phyloP scores from a whole-genome alignment of 495 filamentous ascomycete species.

The Oidiodendron maius region DNA sequence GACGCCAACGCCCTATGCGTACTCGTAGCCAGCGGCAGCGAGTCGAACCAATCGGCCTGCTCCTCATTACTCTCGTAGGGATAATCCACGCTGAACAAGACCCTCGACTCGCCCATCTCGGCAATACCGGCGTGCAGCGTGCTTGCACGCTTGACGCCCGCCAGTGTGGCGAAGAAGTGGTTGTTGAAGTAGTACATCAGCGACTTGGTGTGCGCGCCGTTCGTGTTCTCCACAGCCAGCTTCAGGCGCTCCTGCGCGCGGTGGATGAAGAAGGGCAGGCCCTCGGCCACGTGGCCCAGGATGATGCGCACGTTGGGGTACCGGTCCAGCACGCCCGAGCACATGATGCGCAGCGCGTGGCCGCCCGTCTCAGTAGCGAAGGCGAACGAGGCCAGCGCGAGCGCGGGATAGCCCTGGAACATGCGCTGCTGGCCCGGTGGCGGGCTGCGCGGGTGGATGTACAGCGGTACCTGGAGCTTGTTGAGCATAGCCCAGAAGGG shows the following conservation, averaged over 20 bases:
- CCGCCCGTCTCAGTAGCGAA: slow-evolving; percentile 1
- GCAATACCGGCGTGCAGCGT: not conserved
- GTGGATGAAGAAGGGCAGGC: not conserved
- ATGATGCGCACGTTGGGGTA: slow-evolving; percentile 5
- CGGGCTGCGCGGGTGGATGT: not conserved
- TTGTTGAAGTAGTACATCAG: not conserved
- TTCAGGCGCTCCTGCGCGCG: not conserved
- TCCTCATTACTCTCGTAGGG: slow-evolving; percentile 1
- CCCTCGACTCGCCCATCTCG: not conserved
- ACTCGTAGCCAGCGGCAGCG: not conserved
- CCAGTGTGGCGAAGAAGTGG: not conserved
- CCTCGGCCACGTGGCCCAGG: not conserved
- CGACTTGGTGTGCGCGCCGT: not conserved
- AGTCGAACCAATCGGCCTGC: not conserved
- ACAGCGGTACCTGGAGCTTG: not conserved
- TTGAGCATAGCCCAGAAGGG: slow-evolving; percentile 2
- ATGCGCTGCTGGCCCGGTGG: not conserved
- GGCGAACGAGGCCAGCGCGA: not conserved
- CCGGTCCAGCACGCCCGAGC: not conserved
- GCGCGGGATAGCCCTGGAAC: not conserved
- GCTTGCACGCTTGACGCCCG: not conserved
- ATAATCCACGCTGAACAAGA: slow-evolving; percentile 5
- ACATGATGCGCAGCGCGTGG: slow-evolving; percentile 1
- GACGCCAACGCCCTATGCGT: not conserved
- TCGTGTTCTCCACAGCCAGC: not conserved